A percentile compares a stretch with the other conserved stretches of the same genome.
These are phyloP conservation scores for Bothriochloa decipiens DNA, from an alignment of 176 grass and related monocot genomes.

Conservation along the genomic window DNA sequence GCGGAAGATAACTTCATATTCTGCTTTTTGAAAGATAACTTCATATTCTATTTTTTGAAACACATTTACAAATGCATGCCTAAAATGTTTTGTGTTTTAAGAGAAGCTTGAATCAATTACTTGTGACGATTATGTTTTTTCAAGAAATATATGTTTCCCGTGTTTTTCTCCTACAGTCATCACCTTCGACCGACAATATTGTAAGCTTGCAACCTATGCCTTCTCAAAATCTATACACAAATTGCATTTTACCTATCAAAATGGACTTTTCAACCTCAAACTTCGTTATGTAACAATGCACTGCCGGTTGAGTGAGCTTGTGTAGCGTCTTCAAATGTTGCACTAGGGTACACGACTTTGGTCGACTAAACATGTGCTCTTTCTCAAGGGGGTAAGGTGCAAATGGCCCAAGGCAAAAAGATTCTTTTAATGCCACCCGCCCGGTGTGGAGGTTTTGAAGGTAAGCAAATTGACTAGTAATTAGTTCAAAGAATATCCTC, in stretches of 20 bases:
- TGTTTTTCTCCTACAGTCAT: background rate
- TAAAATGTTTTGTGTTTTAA: background rate
- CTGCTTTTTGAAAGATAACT: no score
- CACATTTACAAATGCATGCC: background rate
- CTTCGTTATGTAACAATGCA: background rate
- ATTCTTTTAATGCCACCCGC: slow-evolving; percentile 41
- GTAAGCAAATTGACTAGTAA: slow-evolving; percentile 44
- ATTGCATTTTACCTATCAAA: no score
- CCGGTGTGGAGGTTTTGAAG: slow-evolving; percentile 37
- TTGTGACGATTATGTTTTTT: background rate
- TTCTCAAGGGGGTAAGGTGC: slow-evolving; percentile 40
- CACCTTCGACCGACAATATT: no score
- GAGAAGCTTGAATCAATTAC: background rate
- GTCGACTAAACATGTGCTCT: slow-evolving; percentile 34
- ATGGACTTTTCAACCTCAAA: background rate
- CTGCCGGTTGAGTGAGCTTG: background rate
- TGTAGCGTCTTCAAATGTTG: background rate
- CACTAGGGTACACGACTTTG: background rate
- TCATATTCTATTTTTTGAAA: background rate
- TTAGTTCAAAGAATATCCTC: slow-evolving; percentile 25
- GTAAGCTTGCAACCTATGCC: no score
- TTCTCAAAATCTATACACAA: no score
- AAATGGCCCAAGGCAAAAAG: slow-evolving; percentile 36
- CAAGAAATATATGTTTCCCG: background rate
- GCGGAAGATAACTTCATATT: no score